Base-by-base conservation (phyloP, 768 basidiomycete genomes). In the Lanmaoa pseudosensibilis region DNA sequence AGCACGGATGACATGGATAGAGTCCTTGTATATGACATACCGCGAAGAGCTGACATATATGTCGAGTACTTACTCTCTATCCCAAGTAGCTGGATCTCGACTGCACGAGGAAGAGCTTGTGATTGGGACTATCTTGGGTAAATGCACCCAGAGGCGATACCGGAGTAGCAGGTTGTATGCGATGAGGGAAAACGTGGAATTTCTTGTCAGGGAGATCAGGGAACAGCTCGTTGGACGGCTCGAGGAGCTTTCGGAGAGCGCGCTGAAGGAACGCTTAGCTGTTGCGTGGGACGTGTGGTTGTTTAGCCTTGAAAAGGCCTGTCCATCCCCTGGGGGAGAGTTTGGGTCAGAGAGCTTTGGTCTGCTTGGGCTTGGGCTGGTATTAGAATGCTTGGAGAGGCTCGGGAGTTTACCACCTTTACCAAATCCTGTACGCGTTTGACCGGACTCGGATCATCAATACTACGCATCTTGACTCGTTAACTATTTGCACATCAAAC, bases 41-140 rank as follows among this genome's bases (percentile, higher is more conserved):
- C 68, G 72, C 12, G 80, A 84, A 55, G 88, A 93, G 68, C 74
- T 93, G 56, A 71, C 77, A 16, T 92, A 90, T 67, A 87, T 90
- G 52, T 82, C 85, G 57, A 71, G 78, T 16, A 86, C 86, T 0
- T 88, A 90, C 65, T 82, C 85, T 0, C 70, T 92, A 11, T 82
- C 86, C 10, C 78, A 80, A 51, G 71, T 75, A 10, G 78, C 84
- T 1, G 83, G 80, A 10, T 76, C 76, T 9, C 78, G 78, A 32
- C 75, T 93, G 34, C 69, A 77, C 7, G 91, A 93, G 65, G 85
- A 87, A 48, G 91, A 93, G 63, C 77, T 91, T 23, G 85, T 90
- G 2, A 71, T 85, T 32, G 90, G 89, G 19, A 84, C 86, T 0
- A 93, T 93, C 54, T 71, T 90, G 44, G 87, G 83, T 2, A 84